These are phyloP conservation scores for Hypsizygus marmoreus DNA, from an alignment of 768 basidiomycete species.

Conservation along the genomic window DNA sequence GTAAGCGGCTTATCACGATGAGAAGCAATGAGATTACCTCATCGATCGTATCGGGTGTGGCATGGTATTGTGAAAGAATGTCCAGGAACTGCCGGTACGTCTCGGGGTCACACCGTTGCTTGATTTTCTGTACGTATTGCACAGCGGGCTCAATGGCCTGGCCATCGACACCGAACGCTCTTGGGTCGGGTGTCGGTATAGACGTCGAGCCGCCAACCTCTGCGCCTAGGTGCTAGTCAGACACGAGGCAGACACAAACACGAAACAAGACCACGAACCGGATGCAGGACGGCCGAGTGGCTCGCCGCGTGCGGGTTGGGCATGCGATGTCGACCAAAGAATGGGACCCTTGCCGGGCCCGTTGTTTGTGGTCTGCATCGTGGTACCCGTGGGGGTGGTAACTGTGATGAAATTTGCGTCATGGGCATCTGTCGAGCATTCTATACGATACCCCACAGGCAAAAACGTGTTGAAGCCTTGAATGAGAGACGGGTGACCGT, in stretches of 20 bases:
- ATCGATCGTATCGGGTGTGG: slow-evolving; percentile 59
- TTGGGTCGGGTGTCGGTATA: slow-evolving; percentile 35
- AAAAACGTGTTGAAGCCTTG: slow-evolving; percentile 99
- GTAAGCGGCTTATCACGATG: slow-evolving; percentile 14
- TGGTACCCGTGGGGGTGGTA: slow-evolving; percentile 72
- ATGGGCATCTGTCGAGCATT: slow-evolving; percentile 67
- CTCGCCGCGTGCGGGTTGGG: slow-evolving; percentile 13
- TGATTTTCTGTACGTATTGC: slow-evolving; percentile 96
- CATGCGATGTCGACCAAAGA: slow-evolving; percentile 37
- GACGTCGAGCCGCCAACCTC: slow-evolving; percentile 10
- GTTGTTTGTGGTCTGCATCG: slow-evolving; percentile 56
- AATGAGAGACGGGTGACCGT: slow-evolving; percentile 86
- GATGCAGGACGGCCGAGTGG: slow-evolving; percentile 2
- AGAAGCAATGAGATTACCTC: slow-evolving; percentile 42
- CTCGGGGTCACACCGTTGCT: slow-evolving; percentile 88
- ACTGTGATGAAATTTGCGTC: slow-evolving; percentile 72
- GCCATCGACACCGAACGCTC: slow-evolving; percentile 35
- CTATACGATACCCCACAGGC: slow-evolving; percentile 92
- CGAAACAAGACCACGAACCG: not conserved
- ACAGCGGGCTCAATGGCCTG: slow-evolving; percentile 77
- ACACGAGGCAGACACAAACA: not conserved
- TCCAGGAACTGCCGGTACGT: slow-evolving; percentile 82
- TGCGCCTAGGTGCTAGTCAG: not conserved
- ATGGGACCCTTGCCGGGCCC: slow-evolving; percentile 38
- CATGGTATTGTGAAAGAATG: slow-evolving; percentile 67